Percentiles rank a stretch among this genome's conserved stretches.
phyloP scores from a whole-genome alignment of 169 alveolate species.

The Theileria parva region DNA sequence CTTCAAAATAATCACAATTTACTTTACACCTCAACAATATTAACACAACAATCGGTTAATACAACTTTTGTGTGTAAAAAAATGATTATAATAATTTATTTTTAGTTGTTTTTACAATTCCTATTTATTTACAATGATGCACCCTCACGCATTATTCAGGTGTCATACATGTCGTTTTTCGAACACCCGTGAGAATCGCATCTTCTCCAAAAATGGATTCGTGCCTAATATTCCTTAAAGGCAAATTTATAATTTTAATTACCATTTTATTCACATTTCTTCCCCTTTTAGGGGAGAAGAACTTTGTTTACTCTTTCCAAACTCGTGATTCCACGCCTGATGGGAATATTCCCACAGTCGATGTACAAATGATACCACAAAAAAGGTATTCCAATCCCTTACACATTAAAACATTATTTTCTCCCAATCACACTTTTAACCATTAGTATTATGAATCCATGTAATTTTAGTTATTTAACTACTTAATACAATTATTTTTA shows the following conservation, averaged over 20 bases:
- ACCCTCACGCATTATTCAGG: constrained; percentile 40
- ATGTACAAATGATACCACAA: constrained; percentile 61
- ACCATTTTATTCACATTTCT: background rate
- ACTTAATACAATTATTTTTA: background rate
- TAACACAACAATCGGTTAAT: background rate
- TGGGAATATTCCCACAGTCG: constrained; percentile 60
- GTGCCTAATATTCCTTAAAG: background rate
- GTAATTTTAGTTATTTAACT: background rate
- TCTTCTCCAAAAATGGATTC: background rate
- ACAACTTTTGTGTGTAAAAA: background rate
- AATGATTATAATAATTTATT: background rate
- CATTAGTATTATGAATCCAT: background rate
- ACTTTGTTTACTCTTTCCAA: background rate
- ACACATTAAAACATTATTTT: background rate
- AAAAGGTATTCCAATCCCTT: constrained; percentile 33
- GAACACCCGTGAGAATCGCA: background rate
- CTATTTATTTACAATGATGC: constrained; percentile 25
- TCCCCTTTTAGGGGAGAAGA: background rate
- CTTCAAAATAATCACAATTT: background rate
- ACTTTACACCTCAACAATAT: background rate
- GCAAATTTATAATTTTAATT: background rate
- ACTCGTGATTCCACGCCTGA: constrained; percentile 35
- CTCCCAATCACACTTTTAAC: background rate
- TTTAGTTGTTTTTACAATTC: background rate
- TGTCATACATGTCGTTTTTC: constrained; percentile 15